Evolutionary conservation across 306 rosid species (phyloP), one percentile per base, ranked within the genome.

Genomic region (Neltuma alba): DNA sequence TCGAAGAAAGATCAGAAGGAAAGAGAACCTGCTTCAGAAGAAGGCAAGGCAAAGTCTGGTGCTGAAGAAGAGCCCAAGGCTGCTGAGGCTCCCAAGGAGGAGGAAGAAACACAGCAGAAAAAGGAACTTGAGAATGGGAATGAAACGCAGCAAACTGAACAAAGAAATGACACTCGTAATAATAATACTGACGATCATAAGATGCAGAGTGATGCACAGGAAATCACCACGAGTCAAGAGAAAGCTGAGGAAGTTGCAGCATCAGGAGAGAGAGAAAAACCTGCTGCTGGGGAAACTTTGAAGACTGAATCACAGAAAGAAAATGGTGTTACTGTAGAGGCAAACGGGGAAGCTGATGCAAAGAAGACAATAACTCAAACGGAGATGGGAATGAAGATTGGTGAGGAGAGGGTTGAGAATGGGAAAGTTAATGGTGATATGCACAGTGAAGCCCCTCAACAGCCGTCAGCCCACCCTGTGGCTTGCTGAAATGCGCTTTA

Each of bases 1-100:
- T 83, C 94, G 21, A 92, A 77, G 84, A 86, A 90, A 76, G 96
- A 86, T 66, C 75, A 18, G 73, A 89, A 89, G 79, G 96, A 84
- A 82, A 76, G 70, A 8, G 91, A 91, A 68, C 77, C 86, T 63
- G 78, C 81, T 79, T 60, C 61, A 9, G 89, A 76, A 62, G 87
- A 80, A 75, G 57, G 40, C 13, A 87, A 78, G 45, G 23, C 2
- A 48, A 87, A 77, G 65, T 87, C 75, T 63, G 80, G 44, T 28
- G 86, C 63, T 76, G 89, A 77, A 61, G 86, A 81, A 33, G 57
- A 18, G 18, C 23, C 57, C 23, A 75, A 79, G 62, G 69, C 9
- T 21, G 71, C 78, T 47, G 60, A 52, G n/a, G 28, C 60, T 52
- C 60, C 27, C 2, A 52, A 52, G 12, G 28, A 52, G 28, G 12